Evolutionary conservation across 176 grass and related monocot genomes (phyloP), one percentile per base, ranked within the genome.

Genomic region (Aegilops speltoides): DNA sequence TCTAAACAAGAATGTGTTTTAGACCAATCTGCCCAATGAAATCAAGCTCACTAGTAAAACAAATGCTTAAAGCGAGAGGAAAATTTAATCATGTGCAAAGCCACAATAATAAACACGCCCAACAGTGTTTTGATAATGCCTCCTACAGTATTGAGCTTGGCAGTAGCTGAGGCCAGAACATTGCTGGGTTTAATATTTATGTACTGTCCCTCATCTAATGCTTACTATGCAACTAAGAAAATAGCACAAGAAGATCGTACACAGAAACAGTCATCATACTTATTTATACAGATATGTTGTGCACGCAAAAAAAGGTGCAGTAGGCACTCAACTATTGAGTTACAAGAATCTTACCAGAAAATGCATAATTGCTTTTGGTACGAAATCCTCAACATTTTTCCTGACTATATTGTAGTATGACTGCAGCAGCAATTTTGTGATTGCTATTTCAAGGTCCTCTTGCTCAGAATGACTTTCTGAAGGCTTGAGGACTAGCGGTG

Each of bases 341-440:
- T 67, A 19, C 1, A 81, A 33, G 11, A 76, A 86, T 11, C 73
- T 28, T 70, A 99, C 97, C 88, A 99, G 87, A 76, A 99, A 99
- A 86, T 99, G 97, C 97, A 96, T 99, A 64, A 99, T 96, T 70
- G 97, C 90, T 89, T 99, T 99, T 75, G 97, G 97, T 26, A 99
- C 87, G 4, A 93, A 89, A 76, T 96, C 97, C 89, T 99, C 97
- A 10, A 99, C 81, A 91, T 91, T 99, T 88, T 99, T 99, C 79
- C 94, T 92, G 20, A 96, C 97, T 77, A 99, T 99, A 89, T 99
- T 91, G 88, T 96, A 99, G 85, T 99, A 99, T 52, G 97, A 99
- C 85, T 96, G 96, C 87, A 99, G 87, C 81, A 99, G 87, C 80
- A 99, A 85, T 81, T 99, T 99, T 87, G 97, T 99, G 20, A 99